Conservation (phyloP, 176 grass and related monocot species). For the Oryza glumipatula region DNA sequence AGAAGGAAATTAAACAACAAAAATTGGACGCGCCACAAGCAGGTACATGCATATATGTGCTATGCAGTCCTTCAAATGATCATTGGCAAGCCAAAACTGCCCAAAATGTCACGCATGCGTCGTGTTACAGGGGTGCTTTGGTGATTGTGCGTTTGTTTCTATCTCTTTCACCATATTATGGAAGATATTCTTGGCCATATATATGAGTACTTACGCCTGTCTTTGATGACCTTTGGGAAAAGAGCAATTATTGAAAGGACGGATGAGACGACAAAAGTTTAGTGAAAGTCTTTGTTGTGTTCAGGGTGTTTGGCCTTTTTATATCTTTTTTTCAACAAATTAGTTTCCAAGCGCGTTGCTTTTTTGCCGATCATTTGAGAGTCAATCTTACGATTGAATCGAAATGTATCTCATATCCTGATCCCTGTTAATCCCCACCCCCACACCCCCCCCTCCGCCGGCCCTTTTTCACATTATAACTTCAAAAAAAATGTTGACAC, state of each 20-base stretch:
- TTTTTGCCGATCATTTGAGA: not conserved
- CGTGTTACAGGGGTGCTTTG: conserved; percentile 24
- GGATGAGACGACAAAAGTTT: not conserved
- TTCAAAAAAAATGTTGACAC: no score
- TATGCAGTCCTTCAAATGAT: conserved; percentile 22
- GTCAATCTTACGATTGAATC: not conserved
- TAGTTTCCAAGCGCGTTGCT: not conserved
- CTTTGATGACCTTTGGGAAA: not conserved
- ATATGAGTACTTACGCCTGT: not conserved
- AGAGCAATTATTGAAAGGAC: conserved; percentile 7
- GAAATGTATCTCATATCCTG: not conserved
- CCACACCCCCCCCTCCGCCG: no score
- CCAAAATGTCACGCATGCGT: conserved; percentile 8
- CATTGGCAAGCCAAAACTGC: not conserved
- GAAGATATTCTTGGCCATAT: not conserved
- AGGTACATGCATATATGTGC: not conserved
- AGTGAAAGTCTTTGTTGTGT: not conserved
- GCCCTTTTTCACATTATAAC: no score
- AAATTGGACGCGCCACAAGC: not conserved
- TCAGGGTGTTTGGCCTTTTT: not conserved
- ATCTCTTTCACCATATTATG: not conserved
- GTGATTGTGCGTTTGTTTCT: not conserved
- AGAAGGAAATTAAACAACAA: not conserved
- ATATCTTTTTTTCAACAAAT: not conserved
- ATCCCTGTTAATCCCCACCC: not conserved